Percentiles rank a stretch among this genome's conserved stretches.
These are phyloP conservation scores for Mycena crocata DNA, from an alignment of 768 basidiomycete genomes.

Conservation along the genomic window DNA sequence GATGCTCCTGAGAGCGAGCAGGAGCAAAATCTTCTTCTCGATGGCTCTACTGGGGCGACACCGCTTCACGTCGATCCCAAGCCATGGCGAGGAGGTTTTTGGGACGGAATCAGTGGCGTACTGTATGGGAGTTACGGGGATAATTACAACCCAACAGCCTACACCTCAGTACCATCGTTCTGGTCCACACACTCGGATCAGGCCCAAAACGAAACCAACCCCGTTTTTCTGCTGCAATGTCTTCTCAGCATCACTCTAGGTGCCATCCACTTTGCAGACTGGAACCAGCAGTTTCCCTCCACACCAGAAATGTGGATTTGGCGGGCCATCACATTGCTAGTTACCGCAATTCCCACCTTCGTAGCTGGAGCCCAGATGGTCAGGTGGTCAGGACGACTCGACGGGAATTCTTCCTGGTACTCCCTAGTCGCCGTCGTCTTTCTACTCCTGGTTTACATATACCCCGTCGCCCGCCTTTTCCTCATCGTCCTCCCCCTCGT, in stretches of 20 bases:
- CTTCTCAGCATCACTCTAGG: constrained; percentile 36
- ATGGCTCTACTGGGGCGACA: no score
- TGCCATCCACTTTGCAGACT: constrained; percentile 40
- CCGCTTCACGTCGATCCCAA: background rate
- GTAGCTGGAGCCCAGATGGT: no score
- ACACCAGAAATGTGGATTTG: constrained; percentile 31
- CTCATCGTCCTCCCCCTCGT: background rate
- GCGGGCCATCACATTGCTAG: constrained; percentile 27
- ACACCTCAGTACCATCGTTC: background rate
- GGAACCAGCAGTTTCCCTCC: constrained; percentile 37
- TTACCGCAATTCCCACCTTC: constrained; percentile 17
- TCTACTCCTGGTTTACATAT: no score
- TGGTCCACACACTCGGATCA: background rate
- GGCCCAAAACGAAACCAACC: constrained; percentile 19
- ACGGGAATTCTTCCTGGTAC: no score
- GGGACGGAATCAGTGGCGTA: background rate
- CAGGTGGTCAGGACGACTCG: no score
- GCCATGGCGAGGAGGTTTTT: background rate
- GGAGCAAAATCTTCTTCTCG: no score
- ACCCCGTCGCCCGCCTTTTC: background rate
- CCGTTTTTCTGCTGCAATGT: constrained; percentile 17
- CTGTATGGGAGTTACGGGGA: background rate
- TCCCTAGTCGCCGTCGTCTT: background rate
- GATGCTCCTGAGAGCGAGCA: no score
- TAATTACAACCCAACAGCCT: background rate